A percentile compares a stretch with the other conserved stretches of the same genome.
Conservation (phyloP, 2,329 filamentous ascomycete genomes). For the Alternaria infectoria region DNA sequence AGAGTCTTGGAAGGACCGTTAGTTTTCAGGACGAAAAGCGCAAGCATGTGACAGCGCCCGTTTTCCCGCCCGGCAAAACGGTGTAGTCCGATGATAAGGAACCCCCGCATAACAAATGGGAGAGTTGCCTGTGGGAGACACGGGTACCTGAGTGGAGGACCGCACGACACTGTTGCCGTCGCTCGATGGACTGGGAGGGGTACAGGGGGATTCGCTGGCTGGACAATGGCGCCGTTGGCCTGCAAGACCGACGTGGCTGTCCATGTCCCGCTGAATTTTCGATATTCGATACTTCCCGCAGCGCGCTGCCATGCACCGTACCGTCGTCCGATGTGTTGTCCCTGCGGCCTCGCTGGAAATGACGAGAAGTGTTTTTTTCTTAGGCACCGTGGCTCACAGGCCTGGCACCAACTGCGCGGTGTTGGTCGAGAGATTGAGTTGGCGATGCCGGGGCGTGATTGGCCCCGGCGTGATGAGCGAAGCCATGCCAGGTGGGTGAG, state of each 20-base stretch:
- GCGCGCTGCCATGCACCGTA: constrained; percentile 17
- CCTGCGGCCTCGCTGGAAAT: constrained; percentile 8
- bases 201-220: constrained; percentile 22
- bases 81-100: constrained; percentile 2
- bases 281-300: constrained; percentile 24
- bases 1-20: constrained; percentile 10
- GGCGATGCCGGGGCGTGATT: constrained; percentile 15
- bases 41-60: constrained; percentile 10
- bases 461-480: constrained; percentile 22
- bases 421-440: constrained; percentile 28
- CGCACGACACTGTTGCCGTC: constrained; percentile 9
- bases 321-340: constrained; percentile 21
- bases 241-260: constrained; percentile 42
- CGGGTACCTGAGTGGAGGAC: constrained; percentile 27
- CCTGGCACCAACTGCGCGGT: constrained; percentile 15
- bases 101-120: neutral
- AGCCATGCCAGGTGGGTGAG: constrained; percentile 12
- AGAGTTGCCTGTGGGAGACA: constrained; percentile 5
- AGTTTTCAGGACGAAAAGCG: constrained; percentile 17
- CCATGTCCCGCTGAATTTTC: constrained; percentile 24
- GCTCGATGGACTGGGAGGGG: constrained; percentile 8
- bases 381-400: neutral
- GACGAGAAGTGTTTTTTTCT: constrained; percentile 1
- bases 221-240: constrained; percentile 22
- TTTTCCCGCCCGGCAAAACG: constrained; percentile 6